phyloP scores from a whole-genome alignment of 192 early-diverging fungal genomes.

The Backusella parvicylindrica region DNA sequence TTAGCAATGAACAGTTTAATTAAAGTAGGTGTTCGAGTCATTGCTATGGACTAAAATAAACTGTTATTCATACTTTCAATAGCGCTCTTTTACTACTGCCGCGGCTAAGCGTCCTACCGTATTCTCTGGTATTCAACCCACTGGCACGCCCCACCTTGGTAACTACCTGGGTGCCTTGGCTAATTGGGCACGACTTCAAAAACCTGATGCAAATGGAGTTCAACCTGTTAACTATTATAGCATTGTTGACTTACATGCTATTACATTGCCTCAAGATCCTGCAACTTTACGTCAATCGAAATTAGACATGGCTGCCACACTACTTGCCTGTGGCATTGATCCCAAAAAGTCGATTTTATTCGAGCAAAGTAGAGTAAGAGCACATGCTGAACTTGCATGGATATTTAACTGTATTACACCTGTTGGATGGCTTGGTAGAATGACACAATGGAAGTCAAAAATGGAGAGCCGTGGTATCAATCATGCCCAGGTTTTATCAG shows the following conservation, averaged over 20 bases:
- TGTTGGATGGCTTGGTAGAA: conserved; percentile 83
- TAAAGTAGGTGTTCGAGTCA: not conserved
- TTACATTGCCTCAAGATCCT: conserved; percentile 76
- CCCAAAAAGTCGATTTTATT: conserved; percentile 70
- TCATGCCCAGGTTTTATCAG: conserved; percentile 42
- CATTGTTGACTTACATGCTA: conserved; percentile 89
- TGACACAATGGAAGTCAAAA: conserved; percentile 94
- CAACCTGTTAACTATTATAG: conserved; percentile 57
- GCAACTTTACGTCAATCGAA: conserved; percentile 57
- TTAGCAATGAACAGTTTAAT: conserved; percentile 1
- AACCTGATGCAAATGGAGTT: conserved; percentile 1
- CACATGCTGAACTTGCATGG: conserved; percentile 85
- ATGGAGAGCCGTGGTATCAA: conserved; percentile 18
- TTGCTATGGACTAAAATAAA: not conserved
- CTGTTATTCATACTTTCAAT: not conserved
- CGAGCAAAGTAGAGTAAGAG: conserved; percentile 75
- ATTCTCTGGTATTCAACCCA: conserved; percentile 93
- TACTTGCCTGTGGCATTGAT: conserved; percentile 86
- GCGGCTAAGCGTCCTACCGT: conserved; percentile 26
- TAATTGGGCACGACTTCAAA: conserved; percentile 83
- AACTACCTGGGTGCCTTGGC: conserved; percentile 90
- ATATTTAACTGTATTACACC: conserved; percentile 84
- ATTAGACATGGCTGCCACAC: conserved; percentile 66
- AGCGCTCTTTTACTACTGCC: conserved; percentile 1
- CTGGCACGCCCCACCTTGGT: conserved; percentile 88